Evolutionary conservation across 768 basidiomycete species (phyloP), one percentile per base, ranked within the genome.

Genomic region (Agrocybe chaxingu): DNA sequence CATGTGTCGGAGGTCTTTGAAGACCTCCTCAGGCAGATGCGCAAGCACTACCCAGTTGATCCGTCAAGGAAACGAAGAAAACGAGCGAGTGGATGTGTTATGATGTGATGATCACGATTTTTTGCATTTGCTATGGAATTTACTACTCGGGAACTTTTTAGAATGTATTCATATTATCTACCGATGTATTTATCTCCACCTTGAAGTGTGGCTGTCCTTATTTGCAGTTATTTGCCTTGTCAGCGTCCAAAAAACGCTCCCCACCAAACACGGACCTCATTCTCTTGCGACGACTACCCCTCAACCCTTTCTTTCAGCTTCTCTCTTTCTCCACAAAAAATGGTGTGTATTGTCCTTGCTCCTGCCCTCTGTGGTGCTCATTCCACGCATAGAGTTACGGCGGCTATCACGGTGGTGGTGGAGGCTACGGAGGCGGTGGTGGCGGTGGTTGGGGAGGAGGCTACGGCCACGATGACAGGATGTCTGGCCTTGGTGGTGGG

Each of bases 401-500:
- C 54, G 68, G 69, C 54, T 71, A 76, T 42, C 68, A 72, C 34
- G 68, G 73, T 48, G 66, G 70, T 31, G 72, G 77, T 37, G 71
- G 77, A 9, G 66, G 73, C 34, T 71, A 77, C 34, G 72, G 77
- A 19, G 70, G 74, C 35, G 70, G 76, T 18, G 73, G 77, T 34
- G 71, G 74, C 13, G 73, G 78, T 16, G 76, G 77, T 18, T 75
- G 80, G 7, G 78, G 82, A 1, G 75, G 81, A 3, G 74, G 84
- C 18, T 76, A 81, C 36, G 71, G 78, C 34, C 66, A 70, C 50
- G 79, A 80, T 51, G 89, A 92, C 67, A 84, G 75, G 61, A 92
- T 93, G 89, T 75, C 80, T 44, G 79, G 77, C 63, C 80, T 98
- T 12, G 95, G 96, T 33, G 83, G 87, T 36, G 81, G 89, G 41